These are phyloP conservation scores for Entonaema liquescens DNA, from an alignment of 495 filamentous ascomycete genomes.

Conservation along the genomic window DNA sequence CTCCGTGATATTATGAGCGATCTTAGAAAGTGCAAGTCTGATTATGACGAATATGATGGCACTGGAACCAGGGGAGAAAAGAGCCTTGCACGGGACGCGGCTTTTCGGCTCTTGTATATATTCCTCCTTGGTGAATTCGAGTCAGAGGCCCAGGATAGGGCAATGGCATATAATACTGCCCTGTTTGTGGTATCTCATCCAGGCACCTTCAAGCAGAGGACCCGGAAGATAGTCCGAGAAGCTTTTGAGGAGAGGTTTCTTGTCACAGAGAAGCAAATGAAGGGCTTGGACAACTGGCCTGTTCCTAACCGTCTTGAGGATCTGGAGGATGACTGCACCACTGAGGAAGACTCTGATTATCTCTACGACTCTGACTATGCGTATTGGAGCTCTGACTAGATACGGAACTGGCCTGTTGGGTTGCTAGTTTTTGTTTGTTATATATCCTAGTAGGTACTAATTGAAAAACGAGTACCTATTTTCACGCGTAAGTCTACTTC, in stretches of 20 bases:
- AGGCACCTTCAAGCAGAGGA: conserved; percentile 30
- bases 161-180: conserved; percentile 33
- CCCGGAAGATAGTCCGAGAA: conserved; percentile 36
- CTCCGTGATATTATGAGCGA: conserved; percentile 36
- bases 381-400: neutral
- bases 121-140: conserved; percentile 29
- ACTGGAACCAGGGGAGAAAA: conserved; percentile 1
- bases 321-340: neutral
- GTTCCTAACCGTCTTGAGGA: neutral
- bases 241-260: conserved; percentile 38
- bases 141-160: conserved; percentile 15
- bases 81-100: conserved; percentile 31
- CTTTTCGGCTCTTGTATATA: conserved; percentile 40
- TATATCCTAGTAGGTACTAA: too few species aligned
- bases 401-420: neutral
- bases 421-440: too few species aligned
- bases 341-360: neutral
- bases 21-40: conserved; percentile 19
- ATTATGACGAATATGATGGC: conserved; percentile 25
- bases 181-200: conserved; percentile 40
- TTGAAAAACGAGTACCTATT: too few species aligned
- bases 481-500: too few species aligned
- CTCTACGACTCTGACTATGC: neutral
- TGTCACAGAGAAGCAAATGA: conserved; percentile 32
- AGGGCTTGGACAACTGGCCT: conserved; percentile 24